A percentile compares a stretch with the other conserved stretches of the same genome.
Evolutionary conservation across 345 rosid species (phyloP).

Genomic region (Salix udensis): DNA sequence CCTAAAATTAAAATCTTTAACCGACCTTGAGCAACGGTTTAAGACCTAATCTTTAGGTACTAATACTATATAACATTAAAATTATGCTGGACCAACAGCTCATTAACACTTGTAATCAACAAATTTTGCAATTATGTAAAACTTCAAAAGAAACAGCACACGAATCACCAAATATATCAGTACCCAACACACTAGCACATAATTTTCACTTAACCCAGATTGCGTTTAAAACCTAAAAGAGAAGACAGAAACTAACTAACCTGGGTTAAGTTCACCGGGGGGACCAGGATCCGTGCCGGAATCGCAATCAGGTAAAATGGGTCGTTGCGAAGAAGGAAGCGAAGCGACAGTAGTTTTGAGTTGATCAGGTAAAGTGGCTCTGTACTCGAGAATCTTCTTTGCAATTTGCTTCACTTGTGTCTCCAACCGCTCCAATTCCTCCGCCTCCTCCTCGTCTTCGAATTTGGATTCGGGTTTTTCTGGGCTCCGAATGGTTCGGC

Average conservation of each 20-base stretch:
- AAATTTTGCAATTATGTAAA: not conserved
- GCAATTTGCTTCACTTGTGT: slow-evolving; percentile 59
- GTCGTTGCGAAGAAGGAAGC: slow-evolving; percentile 43
- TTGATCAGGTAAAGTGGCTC: slow-evolving; percentile 62
- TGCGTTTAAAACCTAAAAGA: slow-evolving; percentile 21
- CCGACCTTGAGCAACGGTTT: not conserved
- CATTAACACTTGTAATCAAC: not conserved
- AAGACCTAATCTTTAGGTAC: not conserved
- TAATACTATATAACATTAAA: not conserved
- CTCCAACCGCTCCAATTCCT: slow-evolving; percentile 56
- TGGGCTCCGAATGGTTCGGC: not conserved
- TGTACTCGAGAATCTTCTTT: slow-evolving; percentile 51
- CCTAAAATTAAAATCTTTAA: not conserved
- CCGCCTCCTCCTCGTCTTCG: slow-evolving; percentile 18
- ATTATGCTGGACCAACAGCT: not conserved
- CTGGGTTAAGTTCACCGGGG: slow-evolving; percentile 26
- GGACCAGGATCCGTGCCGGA: slow-evolving; percentile 38
- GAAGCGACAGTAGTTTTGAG: slow-evolving; percentile 47
- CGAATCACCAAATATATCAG: not conserved
- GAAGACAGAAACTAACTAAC: slow-evolving; percentile 16
- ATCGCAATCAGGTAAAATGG: slow-evolving; percentile 21
- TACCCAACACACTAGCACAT: not conserved
- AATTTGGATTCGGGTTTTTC: slow-evolving; percentile 4
- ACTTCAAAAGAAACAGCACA: not conserved
- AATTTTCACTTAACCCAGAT: not conserved